phyloP scores from a whole-genome alignment of 805 yeast species.

The Candida railenensis region DNA sequence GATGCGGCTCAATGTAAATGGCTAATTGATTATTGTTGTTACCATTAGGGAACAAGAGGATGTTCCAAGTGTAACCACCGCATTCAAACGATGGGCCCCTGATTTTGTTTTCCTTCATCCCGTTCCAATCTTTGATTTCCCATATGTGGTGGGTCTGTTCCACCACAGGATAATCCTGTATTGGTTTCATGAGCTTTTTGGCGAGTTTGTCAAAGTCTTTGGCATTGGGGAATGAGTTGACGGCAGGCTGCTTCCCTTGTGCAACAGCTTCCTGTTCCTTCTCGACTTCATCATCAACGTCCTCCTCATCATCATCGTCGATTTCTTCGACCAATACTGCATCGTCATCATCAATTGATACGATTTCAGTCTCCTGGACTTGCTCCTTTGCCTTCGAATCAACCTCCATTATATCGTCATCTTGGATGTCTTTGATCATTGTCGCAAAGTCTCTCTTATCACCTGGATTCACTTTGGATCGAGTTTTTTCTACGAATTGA shows the following conservation, averaged over 20 bases:
- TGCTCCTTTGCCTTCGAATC: conserved; percentile 7
- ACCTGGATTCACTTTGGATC: neutral
- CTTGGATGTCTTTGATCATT: conserved; percentile 4
- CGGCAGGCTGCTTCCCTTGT: neutral
- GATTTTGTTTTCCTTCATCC: conserved; percentile 41
- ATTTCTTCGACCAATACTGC: conserved; percentile 12
- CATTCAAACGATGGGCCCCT: conserved; percentile 49
- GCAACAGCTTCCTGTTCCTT: conserved; percentile 5
- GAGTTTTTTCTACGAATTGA: neutral
- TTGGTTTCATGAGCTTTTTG: conserved; percentile 32
- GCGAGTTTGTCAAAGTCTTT: conserved; percentile 29
- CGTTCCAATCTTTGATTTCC: conserved; percentile 51
- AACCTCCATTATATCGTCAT: conserved; percentile 7
- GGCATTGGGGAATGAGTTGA: conserved; percentile 21
- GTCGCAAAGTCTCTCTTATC: conserved; percentile 3
- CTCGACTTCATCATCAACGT: conserved; percentile 8
- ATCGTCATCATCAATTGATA: conserved; percentile 4
- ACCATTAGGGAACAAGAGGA: conserved; percentile 77
- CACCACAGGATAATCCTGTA: conserved; percentile 38
- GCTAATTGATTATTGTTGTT: conserved; percentile 58
- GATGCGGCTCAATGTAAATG: conserved; percentile 76
- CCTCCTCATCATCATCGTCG: conserved; percentile 11
- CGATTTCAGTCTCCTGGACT: conserved; percentile 4
- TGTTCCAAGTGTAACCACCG: conserved; percentile 66
- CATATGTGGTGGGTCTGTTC: conserved; percentile 43